A percentile compares a stretch with the other conserved stretches of the same genome.
phyloP scores from a whole-genome alignment of 768 basidiomycete species.

The Calocybe cyanea region DNA sequence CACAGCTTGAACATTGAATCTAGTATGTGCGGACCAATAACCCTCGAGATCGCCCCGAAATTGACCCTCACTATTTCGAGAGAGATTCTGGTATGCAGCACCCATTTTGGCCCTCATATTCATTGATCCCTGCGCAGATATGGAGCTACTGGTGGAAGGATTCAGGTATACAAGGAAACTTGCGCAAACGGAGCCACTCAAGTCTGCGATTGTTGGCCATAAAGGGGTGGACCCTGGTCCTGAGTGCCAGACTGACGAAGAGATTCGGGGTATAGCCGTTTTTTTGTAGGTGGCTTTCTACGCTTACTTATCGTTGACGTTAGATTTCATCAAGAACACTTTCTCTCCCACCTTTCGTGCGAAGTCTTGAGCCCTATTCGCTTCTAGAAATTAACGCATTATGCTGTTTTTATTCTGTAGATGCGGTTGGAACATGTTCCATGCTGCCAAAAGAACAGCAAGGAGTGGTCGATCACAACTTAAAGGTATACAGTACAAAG shows the following conservation, averaged over 20 bases:
- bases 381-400: neutral
- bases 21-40: constrained; percentile 30
- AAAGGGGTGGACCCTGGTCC: constrained; percentile 25
- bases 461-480: too few relatives aligned
- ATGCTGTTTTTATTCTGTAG: constrained; percentile 20
- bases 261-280: constrained; percentile 24
- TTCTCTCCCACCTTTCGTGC: constrained; percentile 9
- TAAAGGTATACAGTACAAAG: constrained; percentile 35
- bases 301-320: neutral
- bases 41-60: constrained; percentile 29
- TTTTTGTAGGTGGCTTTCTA: neutral
- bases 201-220: constrained; percentile 15
- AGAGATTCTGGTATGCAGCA: constrained; percentile 31
- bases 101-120: neutral
- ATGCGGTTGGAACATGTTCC: constrained; percentile 45
- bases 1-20: neutral
- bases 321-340: constrained; percentile 19
- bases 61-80: constrained; percentile 42
- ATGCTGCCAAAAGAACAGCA: constrained; percentile 55
- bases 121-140: neutral
- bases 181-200: constrained; percentile 16
- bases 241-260: constrained; percentile 25
- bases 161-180: constrained; percentile 18
- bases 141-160: constrained; percentile 16
- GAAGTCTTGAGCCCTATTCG: neutral